Conservation (phyloP, 2,329 filamentous ascomycete species). For the Scortechinia acanthostroma region DNA sequence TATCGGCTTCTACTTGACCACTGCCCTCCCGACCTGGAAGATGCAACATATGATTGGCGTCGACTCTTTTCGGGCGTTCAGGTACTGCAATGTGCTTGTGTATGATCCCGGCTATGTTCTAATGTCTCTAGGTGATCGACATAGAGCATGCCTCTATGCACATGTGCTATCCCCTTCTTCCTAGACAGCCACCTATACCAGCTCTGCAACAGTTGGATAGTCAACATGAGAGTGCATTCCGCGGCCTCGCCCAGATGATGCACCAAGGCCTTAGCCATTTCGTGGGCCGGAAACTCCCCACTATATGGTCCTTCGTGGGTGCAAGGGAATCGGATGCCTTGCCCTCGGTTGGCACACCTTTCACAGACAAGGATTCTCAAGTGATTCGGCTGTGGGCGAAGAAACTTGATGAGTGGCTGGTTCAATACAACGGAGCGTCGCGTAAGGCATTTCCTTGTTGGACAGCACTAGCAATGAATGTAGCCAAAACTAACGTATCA, state of each 20-base stretch:
- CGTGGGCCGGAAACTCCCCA: conserved; percentile 15
- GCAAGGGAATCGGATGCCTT: conserved; percentile 2
- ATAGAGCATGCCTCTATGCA: conserved; percentile 19
- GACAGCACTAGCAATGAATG: not conserved
- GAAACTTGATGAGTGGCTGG: conserved; percentile 16
- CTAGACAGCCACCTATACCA: conserved; percentile 11
- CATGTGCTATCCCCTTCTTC: conserved; percentile 16
- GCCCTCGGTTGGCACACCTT: conserved; percentile 6
- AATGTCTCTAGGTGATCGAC: conserved; percentile 12
- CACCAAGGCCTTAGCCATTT: conserved; percentile 17
- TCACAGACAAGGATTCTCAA: conserved; percentile 14
- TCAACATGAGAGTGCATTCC: conserved; percentile 13
- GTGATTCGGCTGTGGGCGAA: conserved; percentile 16
- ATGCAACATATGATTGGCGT: not conserved
- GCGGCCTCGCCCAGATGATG: conserved; percentile 17
- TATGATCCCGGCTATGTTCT: not conserved
- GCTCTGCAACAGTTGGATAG: conserved; percentile 10
- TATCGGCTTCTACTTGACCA: conserved; percentile 16
- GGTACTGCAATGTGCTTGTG: not conserved
- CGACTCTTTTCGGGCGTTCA: not conserved
- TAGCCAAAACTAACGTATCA: too few species aligned
- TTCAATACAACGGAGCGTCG: conserved; percentile 15
- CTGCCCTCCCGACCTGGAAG: conserved; percentile 7
- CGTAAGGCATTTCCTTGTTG: conserved; percentile 8
- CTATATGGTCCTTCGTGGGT: conserved; percentile 16